phyloP scores from a whole-genome alignment of 2,329 filamentous ascomycete genomes.

The Neonectria faginata region DNA sequence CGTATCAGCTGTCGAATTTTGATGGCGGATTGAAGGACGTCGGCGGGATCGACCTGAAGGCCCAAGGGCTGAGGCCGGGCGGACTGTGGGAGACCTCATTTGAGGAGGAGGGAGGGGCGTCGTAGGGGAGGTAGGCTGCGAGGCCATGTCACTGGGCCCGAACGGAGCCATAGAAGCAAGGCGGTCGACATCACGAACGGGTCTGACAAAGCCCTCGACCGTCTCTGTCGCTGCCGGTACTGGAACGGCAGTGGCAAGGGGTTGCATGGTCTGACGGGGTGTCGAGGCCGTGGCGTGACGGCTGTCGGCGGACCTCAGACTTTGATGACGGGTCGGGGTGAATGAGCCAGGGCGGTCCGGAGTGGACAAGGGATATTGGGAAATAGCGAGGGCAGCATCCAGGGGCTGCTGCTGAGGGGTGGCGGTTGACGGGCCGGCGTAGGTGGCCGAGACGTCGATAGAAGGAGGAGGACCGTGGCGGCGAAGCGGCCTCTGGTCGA shows the following conservation, averaged over 20 bases:
- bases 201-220: conserved; percentile 80
- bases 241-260: conserved; percentile 74
- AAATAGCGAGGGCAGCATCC: conserved; percentile 41
- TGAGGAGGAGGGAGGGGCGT: conserved; percentile 81
- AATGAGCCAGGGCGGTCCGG: conserved; percentile 40
- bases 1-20: conserved; percentile 88
- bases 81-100: conserved; percentile 65
- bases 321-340: conserved; percentile 59
- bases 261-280: conserved; percentile 65
- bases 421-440: conserved; percentile 53
- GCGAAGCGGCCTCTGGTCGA: conserved; percentile 72
- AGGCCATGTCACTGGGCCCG: conserved; percentile 75
- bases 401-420: conserved; percentile 39
- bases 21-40: conserved; percentile 88
- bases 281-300: conserved; percentile 62
- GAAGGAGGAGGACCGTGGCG: conserved; percentile 86
- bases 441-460: conserved; percentile 62
- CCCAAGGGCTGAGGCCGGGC: conserved; percentile 64
- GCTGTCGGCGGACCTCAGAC: conserved; percentile 64
- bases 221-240: conserved; percentile 77
- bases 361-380: conserved; percentile 40
- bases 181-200: conserved; percentile 84
- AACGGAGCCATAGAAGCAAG: conserved; percentile 84
- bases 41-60: conserved; percentile 69
- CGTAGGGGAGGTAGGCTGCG: conserved; percentile 92